Conservation (phyloP, 2,329 filamentous ascomycete species). For the Penicillium palitans region DNA sequence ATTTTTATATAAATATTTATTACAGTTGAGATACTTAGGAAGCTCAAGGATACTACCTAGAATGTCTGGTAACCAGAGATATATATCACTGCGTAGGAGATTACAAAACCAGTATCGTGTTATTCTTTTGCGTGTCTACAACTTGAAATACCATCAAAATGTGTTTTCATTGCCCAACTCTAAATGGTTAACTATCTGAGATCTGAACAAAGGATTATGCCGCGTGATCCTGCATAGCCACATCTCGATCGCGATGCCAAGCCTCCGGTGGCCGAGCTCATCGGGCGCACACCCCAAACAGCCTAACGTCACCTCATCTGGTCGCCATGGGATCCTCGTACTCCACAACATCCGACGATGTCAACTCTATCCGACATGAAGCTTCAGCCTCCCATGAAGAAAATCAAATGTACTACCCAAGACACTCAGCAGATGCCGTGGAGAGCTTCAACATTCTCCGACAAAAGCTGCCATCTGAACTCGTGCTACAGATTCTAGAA, state of each 20-base stretch:
- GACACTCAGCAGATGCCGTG: conserved; percentile 4
- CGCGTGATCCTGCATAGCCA: neutral
- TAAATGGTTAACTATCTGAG: neutral
- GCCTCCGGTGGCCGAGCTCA: neutral
- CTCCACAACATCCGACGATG: neutral
- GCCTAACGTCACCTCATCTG: neutral
- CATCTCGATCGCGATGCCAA: neutral
- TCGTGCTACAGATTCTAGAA: conserved; percentile 8
- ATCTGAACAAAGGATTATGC: neutral
- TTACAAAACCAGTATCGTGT: neutral
- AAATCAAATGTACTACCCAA: neutral
- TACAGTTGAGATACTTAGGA: no score
- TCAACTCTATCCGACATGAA: neutral
- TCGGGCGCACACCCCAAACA: neutral
- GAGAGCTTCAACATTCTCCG: conserved; percentile 7
- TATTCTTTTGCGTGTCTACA: neutral
- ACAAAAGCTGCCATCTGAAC: conserved; percentile 9
- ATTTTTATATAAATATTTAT: no score
- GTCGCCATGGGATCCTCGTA: neutral
- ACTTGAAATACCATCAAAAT: neutral
- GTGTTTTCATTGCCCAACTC: neutral
- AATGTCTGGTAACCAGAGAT: neutral
- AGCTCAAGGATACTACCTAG: neutral
- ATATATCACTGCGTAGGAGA: neutral
- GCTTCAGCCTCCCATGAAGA: neutral